A percentile compares a stretch with the other conserved stretches of the same genome.
Conservation (phyloP, 768 basidiomycete species). For the Pilatotrama ljubarskyi region DNA sequence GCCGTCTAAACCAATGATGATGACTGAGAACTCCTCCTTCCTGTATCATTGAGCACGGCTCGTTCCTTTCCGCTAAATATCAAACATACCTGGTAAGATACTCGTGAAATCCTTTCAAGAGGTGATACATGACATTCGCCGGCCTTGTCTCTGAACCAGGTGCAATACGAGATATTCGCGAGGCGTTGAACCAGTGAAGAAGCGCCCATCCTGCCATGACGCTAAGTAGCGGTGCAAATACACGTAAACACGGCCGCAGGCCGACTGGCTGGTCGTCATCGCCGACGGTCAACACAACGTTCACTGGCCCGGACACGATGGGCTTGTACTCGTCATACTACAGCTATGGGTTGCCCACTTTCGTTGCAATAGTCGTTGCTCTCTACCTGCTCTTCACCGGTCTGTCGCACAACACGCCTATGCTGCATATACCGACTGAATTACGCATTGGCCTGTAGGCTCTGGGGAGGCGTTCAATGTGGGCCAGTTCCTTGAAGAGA, state of each 20-base stretch:
- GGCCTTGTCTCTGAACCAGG: background rate
- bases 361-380: slow-evolving; percentile 63
- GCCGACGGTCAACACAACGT: slow-evolving; percentile 15
- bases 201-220: slow-evolving; percentile 13
- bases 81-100: slow-evolving; percentile 72
- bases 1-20: slow-evolving; percentile 91
- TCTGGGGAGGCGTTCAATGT: slow-evolving; percentile 93
- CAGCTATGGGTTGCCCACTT: slow-evolving; percentile 66
- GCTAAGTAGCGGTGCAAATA: slow-evolving; percentile 9
- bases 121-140: slow-evolving; percentile 73
- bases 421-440: background rate
- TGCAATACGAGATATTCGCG: background rate
- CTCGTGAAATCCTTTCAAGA: slow-evolving; percentile 89
- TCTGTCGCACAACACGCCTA: slow-evolving; percentile 34
- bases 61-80: background rate
- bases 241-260: background rate
- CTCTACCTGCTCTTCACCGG: slow-evolving; percentile 92
- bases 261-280: slow-evolving; percentile 9
- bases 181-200: background rate
- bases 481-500: slow-evolving; percentile 91
- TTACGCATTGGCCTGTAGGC: slow-evolving; percentile 43
- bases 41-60: slow-evolving; percentile 36
- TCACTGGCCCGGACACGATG: slow-evolving; percentile 28
- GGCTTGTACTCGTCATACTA: slow-evolving; percentile 50
- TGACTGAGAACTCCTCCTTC: slow-evolving; percentile 90